Evolutionary conservation across 2,329 filamentous ascomycete species (phyloP).

Genomic region (Neopestalotiopsis sp.): DNA sequence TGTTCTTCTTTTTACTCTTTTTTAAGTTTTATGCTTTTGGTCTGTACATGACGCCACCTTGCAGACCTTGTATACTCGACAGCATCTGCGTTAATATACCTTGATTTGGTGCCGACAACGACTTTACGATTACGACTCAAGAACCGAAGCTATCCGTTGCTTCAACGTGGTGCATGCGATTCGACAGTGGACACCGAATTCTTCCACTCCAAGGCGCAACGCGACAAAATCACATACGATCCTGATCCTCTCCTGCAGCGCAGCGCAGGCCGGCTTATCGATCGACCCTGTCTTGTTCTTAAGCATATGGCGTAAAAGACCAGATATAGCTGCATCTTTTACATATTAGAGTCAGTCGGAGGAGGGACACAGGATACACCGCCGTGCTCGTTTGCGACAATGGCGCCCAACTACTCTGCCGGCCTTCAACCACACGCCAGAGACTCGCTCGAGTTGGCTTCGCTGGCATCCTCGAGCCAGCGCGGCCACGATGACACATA

Average conservation of each 20-base stretch:
- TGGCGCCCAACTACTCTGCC: slow-evolving; percentile 49
- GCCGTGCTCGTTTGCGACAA: slow-evolving; percentile 28
- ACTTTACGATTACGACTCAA: background rate
- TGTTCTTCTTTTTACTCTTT: background rate
- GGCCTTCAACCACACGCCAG: slow-evolving; percentile 60
- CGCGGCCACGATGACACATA: slow-evolving; percentile 64
- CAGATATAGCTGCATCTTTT: background rate
- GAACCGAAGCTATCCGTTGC: background rate
- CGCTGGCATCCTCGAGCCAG: slow-evolving; percentile 81
- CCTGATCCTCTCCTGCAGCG: background rate
- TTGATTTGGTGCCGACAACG: background rate
- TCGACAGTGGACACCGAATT: background rate
- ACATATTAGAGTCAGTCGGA: background rate
- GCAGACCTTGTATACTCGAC: background rate
- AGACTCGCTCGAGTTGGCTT: slow-evolving; percentile 96
- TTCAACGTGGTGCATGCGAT: background rate
- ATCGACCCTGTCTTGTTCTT: background rate
- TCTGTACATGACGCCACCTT: background rate
- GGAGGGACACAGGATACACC: background rate
- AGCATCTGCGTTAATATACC: background rate
- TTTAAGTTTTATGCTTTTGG: background rate
- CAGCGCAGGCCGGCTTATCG: background rate
- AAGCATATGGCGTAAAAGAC: slow-evolving; percentile 3
- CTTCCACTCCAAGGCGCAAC: background rate
- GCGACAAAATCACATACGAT: background rate